Base-by-base conservation (phyloP, 768 basidiomycete genomes). In the Guyanaporus albipodus region DNA sequence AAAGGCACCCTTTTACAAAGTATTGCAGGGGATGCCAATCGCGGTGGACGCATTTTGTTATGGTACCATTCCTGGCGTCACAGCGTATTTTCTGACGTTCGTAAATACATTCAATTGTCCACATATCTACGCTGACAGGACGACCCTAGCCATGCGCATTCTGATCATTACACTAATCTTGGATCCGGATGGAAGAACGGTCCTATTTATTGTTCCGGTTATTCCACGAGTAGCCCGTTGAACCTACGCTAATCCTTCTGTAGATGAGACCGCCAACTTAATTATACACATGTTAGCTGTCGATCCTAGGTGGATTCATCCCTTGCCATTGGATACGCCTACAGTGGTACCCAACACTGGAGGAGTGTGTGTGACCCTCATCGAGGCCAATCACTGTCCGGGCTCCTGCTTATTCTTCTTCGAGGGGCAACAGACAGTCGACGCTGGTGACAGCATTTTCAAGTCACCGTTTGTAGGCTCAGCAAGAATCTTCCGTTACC, bases 321-420 rank as follows among this genome's bases (percentile, higher is more conserved):
- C 91, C 6, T 73, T 98, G 4, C 88, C 91, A 1, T 80, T 92
- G 77, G 80, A 96, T 64, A 70, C 71, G 0, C 77, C 91, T 0
- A 84, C 80, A 0, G 62, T 80, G 27, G 75, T 96, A 45, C 91
- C 95, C 1, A 69, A 88, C 54, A 91, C 91, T 0, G 80, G 82
- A 22, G 93, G 93, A 2, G 90, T 97, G 28, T 73, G 70, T 29
- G 94, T 97, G 5, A 97, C 92, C 2, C 79, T 94, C 32, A 91
- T 99, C n/a, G 91, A 96, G 59, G 96, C 95, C 9, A 98, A 99
- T 63, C 96, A 98, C 61, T 97, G 95, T 76, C 96, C 96, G 6
- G 96, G 96, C 4, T 96, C 93, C 2, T 91, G 84, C 48, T 72
- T 99, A 21, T 98, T 97, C 68, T 74, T 95, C 27, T 98, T 93